Conservation (phyloP, 306 rosid species). For the Casuarina equisetifolia region DNA sequence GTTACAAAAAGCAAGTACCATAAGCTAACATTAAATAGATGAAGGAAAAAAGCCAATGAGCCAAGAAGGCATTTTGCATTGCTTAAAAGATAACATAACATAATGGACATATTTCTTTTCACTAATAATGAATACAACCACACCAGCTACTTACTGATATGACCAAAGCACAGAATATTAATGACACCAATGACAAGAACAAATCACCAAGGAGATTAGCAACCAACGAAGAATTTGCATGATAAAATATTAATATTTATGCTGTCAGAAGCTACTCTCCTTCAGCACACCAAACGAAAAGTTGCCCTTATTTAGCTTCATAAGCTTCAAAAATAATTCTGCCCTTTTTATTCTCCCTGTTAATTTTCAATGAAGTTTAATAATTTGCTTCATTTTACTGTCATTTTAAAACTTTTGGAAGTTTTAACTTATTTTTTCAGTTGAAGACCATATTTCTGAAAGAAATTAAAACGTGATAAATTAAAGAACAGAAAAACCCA, state of each 20-base stretch:
- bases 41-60: background rate
- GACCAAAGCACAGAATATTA: too few species aligned
- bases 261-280: too few species aligned
- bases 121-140: background rate
- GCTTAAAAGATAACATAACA: background rate
- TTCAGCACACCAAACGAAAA: background rate
- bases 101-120: background rate
- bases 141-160: background rate
- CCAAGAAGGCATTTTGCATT: background rate
- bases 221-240: too few species aligned
- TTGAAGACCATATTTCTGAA: slow-evolving; percentile 16
- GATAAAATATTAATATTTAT: too few species aligned
- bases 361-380: too few species aligned
- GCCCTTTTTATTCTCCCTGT: background rate
- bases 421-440: background rate
- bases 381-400: background rate
- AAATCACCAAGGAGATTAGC: too few species aligned
- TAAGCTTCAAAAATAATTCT: background rate
- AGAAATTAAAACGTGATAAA: slow-evolving; percentile 3
- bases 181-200: too few species aligned
- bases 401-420: background rate
- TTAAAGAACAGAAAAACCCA: slow-evolving; percentile 20
- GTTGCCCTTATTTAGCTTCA: background rate
- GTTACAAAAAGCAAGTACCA: slow-evolving; percentile 9
- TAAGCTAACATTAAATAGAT: background rate